Base-by-base conservation (phyloP, 2,329 filamentous ascomycete genomes). In the Dactylonectria estremocensis region DNA sequence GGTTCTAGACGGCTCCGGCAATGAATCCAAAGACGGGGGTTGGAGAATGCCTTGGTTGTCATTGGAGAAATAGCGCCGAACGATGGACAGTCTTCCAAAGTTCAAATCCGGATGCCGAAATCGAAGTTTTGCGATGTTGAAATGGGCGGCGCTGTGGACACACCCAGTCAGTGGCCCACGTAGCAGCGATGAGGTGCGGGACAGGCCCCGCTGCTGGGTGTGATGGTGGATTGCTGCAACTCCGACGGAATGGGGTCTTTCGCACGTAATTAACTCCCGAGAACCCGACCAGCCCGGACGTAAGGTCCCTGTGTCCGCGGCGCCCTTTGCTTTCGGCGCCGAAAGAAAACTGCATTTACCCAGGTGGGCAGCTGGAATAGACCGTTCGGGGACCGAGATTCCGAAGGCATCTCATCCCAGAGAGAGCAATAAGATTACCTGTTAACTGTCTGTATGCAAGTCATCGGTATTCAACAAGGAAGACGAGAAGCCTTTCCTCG, bases 201-300 rank as follows among this genome's bases (percentile, higher is more conserved):
- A 67, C 45, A 56, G 45, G 69, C 58, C 61, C 62, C 62, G 59
- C 67, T 58, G 53, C 69, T 54, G 35, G 40, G 57, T 43, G 18
- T 18, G 16, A 50, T 68, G 55, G 61, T 61, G 52, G 64, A 62
- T 54, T 64, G 52, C 53, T 61, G 57, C 46, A 45, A 55, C 35
- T 28, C 50, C 55, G 50, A 67, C 56, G 61, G 43, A 54, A 60
- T 68, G 64, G 68, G 70, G 60, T 68, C 59, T 57, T 48, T 74
- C 71, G 72, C 72, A 75, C 69, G 60, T 59, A 66, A 69, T 61
- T 57, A 71, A 71, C 68, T 37, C 67, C 74, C 74, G 74, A 74
- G 64, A 76, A 62, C 45, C 74, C 74, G 74, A 75, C 49, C 35
- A 65, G 43, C 58, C 61, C 65, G 67, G 69, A 71, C 56, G 55